Evolutionary conservation across 768 basidiomycete species (phyloP), one percentile per base, ranked within the genome.

Genomic region (Lactarius evosmus): DNA sequence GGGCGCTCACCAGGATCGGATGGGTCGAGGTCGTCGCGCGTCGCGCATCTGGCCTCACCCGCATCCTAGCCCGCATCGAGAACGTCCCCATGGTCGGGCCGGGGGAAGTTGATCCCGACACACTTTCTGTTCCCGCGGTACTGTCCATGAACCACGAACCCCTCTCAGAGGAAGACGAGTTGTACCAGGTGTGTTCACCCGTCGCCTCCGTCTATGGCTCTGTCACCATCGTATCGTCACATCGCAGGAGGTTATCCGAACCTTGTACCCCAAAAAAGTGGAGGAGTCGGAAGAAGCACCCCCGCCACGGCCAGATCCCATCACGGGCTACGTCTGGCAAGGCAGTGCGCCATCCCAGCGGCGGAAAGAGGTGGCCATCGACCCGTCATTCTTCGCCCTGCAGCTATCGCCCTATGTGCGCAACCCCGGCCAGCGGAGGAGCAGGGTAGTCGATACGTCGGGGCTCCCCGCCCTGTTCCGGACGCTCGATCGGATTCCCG

Each of bases 261-360:
- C 67, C 4, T 50, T 68, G 11, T 62, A 51, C 14, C 68, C 65
- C 30, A 1, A 41, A 58, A 53, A 40, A 55, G 50, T 46, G 49
- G 60, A 66, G 11, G 65, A 67, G 19, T 22, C 52, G 19, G 71
- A 70, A 22, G 61, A 68, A 25, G 46, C 65, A 17, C 36, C 69
- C n/a, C 65, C 75, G 7, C 73, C 81, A 6, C 75, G 73, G 41
- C 91, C 91, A 2, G 85, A 92, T 67, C 82, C 90, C 7, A 83
- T 92, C 60, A 89, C 87, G 22, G 92, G 92, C 40, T 94, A 90
- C 71, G 88, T 95, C 40, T 96, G 94, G 94, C 89, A 87, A 66
- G 83, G 84, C 19, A 83, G 87, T 3, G 89, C 93, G 7, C 93
- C 94, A 0, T 95, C 93, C 1, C 93, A 95, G 70, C 79, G 93